phyloP scores from a whole-genome alignment of 306 rosid species.

The Lablab purpureus region DNA sequence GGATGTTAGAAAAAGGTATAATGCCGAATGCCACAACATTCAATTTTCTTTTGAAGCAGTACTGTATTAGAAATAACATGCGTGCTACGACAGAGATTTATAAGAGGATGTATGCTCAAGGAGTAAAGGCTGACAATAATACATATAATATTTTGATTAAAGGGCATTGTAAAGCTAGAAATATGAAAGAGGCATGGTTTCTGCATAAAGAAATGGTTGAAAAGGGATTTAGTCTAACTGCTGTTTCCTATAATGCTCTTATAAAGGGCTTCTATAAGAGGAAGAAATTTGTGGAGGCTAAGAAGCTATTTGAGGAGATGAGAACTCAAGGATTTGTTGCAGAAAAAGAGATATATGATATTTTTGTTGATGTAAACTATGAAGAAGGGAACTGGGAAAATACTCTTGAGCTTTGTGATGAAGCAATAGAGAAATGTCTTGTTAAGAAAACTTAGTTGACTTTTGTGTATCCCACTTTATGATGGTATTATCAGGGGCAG shows the following conservation, averaged over 20 bases:
- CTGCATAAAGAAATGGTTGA: slow-evolving; percentile 74
- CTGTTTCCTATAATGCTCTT: slow-evolving; percentile 72
- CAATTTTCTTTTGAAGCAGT: slow-evolving; percentile 90
- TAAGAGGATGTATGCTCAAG: slow-evolving; percentile 66
- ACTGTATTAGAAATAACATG: slow-evolving; percentile 81
- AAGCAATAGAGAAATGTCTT: slow-evolving; percentile 83
- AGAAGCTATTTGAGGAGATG: slow-evolving; percentile 87
- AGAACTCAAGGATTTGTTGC: slow-evolving; percentile 73
- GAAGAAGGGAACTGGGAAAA: slow-evolving; percentile 79
- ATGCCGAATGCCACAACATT: slow-evolving; percentile 78
- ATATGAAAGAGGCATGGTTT: slow-evolving; percentile 88
- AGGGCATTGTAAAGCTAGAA: slow-evolving; percentile 88
- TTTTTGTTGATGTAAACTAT: slow-evolving; percentile 77
- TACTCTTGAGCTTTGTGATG: slow-evolving; percentile 87
- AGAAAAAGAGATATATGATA: slow-evolving; percentile 75
- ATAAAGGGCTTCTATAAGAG: slow-evolving; percentile 74
- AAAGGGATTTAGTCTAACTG: slow-evolving; percentile 65
- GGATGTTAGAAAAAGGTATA: slow-evolving; percentile 86
- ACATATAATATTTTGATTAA: slow-evolving; percentile 81
- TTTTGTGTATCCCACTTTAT: slow-evolving; percentile 25
- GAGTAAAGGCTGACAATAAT: slow-evolving; percentile 75
- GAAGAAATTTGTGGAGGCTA: slow-evolving; percentile 75
- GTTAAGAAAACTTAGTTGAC: slow-evolving; percentile 50
- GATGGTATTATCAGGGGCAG: slow-evolving; percentile 25
- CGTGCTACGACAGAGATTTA: slow-evolving; percentile 63